Evolutionary conservation across 73 alveolate genomes (phyloP), one percentile per base, ranked within the genome.

Genomic region (Stentor roeselii): DNA sequence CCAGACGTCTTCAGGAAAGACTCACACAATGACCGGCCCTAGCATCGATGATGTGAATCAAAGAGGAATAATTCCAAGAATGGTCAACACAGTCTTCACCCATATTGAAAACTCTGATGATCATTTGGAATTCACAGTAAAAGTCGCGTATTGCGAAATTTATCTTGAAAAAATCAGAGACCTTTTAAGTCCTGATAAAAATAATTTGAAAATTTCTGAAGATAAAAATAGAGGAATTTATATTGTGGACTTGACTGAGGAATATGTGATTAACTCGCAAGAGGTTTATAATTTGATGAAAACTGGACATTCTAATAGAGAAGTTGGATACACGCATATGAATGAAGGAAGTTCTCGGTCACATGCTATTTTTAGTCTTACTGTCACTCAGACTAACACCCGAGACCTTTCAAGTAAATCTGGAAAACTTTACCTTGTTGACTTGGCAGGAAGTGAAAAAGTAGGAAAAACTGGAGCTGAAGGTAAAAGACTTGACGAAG

Each of bases 321-420:
- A 98, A 3, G 94, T 97, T 34, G 98, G 99, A 32, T 98, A 98
- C 0, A 97, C 99, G 0, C 89, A 98, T 86, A 97, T 97, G 99
- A 97, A 97, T 82, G 98, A 92, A 59, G 94, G 94, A 86, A 90
- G 98, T 6, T 94, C 99, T 3, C 78, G 99, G 82, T 88, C 98
- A 3, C 99, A 97, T 92, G 91, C 99, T 3, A 59, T 97, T 50
- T 97, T 97, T 87, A 88, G 91, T 40, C 90, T 96, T 0, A 91
- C 96, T 30, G 95, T 97, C 75, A 93, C 86, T 86, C 92, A 95
- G 87, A 96, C 96, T 84, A 95, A 97, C 86, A 82, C 88, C 6
- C 6, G 67, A 50, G 67, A 50, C 21, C 21, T 50, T 39, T 89
- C 98, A 1, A 82, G 97, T 50, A 97, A 96, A 84, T 59, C 93